Evolutionary conservation across 2,329 filamentous ascomycete species (phyloP), one percentile per base, ranked within the genome.

Genomic region (Aspergillus sp.): DNA sequence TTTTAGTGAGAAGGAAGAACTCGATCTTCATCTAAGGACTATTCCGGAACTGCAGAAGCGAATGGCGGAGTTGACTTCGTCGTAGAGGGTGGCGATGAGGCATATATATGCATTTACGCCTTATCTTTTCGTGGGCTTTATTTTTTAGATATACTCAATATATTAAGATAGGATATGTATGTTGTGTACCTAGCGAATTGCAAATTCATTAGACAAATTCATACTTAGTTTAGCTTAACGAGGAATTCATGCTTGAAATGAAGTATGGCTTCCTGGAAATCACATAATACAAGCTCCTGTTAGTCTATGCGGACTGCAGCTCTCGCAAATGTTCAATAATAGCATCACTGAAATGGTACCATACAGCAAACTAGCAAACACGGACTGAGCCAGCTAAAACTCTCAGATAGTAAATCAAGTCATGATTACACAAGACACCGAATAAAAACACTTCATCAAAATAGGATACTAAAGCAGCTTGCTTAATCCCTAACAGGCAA

Each of bases 41-140:
- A 89, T 98, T 8, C 91, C 91, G 0, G 93, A 96, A 69, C 83
- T 96, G 63, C 89, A 97, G 81, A 87, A 88, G 72, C 83, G 95
- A 55, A 87, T 98, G 70, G 85, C 82, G 15, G 93, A 98, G 76
- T 77, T 98, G 74, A 90, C 82, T 55, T 80, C 80, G 32, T 60
- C 44, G 18, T 75, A 68, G 45, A 36, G 11, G 26, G 26, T 30
- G 26, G 9, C 17, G 13, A 24, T 17, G 8, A 24, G 22, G 13
- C 18, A 24, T 42, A 20, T 42, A 20, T 20, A 42, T 42, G 9
- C n/a, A 42, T 17, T 17, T 17, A 18, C 18, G n/a, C 17, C 48
- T 3, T 38, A 20, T 36, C 20, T 5, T 20, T 42, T 11, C 2
- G 17, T 20, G 39, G 17, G 34, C n/a, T 15, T 36, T 13, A 15